Evolutionary conservation across 1,284 basidiomycete genomes (phyloP).

Genomic region (Tausonia pullulans): DNA sequence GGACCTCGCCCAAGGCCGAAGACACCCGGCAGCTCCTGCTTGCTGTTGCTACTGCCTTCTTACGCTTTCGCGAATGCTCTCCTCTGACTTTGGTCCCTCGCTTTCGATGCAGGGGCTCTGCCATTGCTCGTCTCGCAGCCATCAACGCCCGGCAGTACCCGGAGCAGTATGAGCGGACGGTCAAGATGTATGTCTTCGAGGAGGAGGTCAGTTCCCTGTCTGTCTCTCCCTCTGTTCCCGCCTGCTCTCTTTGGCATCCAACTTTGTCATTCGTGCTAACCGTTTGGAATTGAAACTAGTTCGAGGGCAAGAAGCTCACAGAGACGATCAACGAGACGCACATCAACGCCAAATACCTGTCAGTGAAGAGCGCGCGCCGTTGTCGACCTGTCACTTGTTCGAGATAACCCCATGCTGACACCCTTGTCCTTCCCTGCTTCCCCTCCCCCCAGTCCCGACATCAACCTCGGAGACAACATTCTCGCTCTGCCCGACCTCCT

Average conservation of each 20-base stretch:
- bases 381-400: not conserved
- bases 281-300: constrained; percentile 22
- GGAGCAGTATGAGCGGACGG: constrained; percentile 36
- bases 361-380: not conserved
- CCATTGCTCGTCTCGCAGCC: constrained; percentile 43
- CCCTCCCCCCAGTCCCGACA: constrained; percentile 30
- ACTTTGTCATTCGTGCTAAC: not conserved
- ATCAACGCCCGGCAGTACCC: constrained; percentile 37
- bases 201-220: constrained; percentile 33
- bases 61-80: too few relatives aligned
- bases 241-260: not conserved
- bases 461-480: constrained; percentile 41
- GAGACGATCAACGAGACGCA: constrained; percentile 45
- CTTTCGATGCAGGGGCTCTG: constrained; percentile 39
- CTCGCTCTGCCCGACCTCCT: constrained; percentile 40
- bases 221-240: not conserved
- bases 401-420: too few relatives aligned
- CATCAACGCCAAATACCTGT: constrained; percentile 17
- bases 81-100: not conserved
- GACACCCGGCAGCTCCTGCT: not conserved
- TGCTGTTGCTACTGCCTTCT: not conserved
- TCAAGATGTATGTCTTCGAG: constrained; percentile 43
- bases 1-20: not conserved
- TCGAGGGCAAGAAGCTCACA: constrained; percentile 43
- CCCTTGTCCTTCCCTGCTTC: not conserved